These are phyloP conservation scores for Flaveria trinervia DNA, from an alignment of 129 eudicot species.

Conservation along the genomic window DNA sequence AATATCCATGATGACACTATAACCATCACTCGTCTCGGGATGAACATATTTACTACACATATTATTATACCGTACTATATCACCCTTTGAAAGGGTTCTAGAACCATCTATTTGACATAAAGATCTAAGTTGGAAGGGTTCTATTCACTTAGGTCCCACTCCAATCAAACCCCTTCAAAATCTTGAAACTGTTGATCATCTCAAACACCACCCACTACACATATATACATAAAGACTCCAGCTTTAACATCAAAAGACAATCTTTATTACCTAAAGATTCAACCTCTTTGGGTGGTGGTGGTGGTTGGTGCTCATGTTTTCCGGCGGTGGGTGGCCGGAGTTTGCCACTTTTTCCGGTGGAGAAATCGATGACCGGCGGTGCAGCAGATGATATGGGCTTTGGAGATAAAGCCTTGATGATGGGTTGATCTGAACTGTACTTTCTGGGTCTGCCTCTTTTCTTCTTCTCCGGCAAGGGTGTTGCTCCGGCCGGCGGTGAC, in stretches of 20 bases:
- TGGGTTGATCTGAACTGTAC: slow-evolving; percentile 69
- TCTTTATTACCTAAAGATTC: slow-evolving; percentile 14
- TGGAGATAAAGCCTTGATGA: slow-evolving; percentile 64
- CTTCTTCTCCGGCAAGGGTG: slow-evolving; percentile 53
- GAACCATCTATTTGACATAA: slow-evolving; percentile 47
- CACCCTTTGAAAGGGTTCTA: slow-evolving; percentile 22
- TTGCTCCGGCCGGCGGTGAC: slow-evolving; percentile 37
- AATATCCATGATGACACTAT: no score
- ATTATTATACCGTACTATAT: no score
- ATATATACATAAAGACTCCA: background rate
- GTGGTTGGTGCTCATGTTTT: slow-evolving; percentile 23
- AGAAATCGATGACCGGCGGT: slow-evolving; percentile 41
- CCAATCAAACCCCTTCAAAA: slow-evolving; percentile 33
- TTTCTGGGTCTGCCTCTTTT: slow-evolving; percentile 94
- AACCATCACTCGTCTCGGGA: no score
- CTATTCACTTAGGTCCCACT: slow-evolving; percentile 71
- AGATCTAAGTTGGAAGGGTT: slow-evolving; percentile 22
- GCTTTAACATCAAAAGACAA: slow-evolving; percentile 1
- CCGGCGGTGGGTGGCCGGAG: slow-evolving; percentile 31
- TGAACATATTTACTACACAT: no score
- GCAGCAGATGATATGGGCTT: slow-evolving; percentile 87
- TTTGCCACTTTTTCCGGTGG: slow-evolving; percentile 49
- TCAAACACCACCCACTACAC: slow-evolving; percentile 20
- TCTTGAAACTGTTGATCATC: slow-evolving; percentile 29
- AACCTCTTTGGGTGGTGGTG: background rate